A percentile compares a stretch with the other conserved stretches of the same genome.
These are phyloP conservation scores for Pisolithus albus DNA, from an alignment of 768 basidiomycete genomes.

Conservation along the genomic window DNA sequence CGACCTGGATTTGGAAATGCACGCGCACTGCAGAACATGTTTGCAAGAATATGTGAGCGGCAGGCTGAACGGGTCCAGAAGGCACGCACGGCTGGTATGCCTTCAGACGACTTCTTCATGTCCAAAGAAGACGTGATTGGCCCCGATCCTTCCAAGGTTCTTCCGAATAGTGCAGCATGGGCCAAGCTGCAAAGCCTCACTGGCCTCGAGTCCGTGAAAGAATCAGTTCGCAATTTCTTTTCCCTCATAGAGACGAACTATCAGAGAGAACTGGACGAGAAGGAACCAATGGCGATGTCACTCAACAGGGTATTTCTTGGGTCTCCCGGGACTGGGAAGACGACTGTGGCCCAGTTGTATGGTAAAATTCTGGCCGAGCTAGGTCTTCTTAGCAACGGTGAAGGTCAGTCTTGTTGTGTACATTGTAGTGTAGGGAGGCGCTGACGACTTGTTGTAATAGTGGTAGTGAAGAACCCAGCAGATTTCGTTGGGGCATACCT, in stretches of 20 bases:
- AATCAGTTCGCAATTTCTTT: constrained; percentile 43
- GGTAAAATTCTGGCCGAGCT: constrained; percentile 57
- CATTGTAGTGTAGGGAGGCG: not conserved
- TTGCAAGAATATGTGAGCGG: constrained; percentile 40
- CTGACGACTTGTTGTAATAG: constrained; percentile 24
- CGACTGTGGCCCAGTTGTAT: constrained; percentile 61
- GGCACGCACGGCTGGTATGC: constrained; percentile 32
- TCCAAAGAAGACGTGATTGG: constrained; percentile 55
- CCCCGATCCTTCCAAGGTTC: constrained; percentile 49
- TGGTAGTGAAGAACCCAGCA: constrained; percentile 59
- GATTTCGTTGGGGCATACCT: constrained; percentile 58
- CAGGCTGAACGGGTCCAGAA: constrained; percentile 46
- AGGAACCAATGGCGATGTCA: constrained; percentile 44
- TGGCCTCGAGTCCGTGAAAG: constrained; percentile 54
- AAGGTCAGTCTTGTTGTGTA: constrained; percentile 39
- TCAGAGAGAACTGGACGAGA: constrained; percentile 50
- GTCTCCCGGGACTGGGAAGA: constrained; percentile 67
- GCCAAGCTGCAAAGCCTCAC: constrained; percentile 42
- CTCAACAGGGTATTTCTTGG: constrained; percentile 64
- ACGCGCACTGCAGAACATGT: constrained; percentile 48
- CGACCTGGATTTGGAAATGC: constrained; percentile 61
- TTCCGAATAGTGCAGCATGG: constrained; percentile 44
- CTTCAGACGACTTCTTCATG: constrained; percentile 46
- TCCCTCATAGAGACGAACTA: constrained; percentile 48
- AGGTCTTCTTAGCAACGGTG: constrained; percentile 62